Evolutionary conservation across 805 yeast species (phyloP).

Genomic region (Komagataella mondaviorum): DNA sequence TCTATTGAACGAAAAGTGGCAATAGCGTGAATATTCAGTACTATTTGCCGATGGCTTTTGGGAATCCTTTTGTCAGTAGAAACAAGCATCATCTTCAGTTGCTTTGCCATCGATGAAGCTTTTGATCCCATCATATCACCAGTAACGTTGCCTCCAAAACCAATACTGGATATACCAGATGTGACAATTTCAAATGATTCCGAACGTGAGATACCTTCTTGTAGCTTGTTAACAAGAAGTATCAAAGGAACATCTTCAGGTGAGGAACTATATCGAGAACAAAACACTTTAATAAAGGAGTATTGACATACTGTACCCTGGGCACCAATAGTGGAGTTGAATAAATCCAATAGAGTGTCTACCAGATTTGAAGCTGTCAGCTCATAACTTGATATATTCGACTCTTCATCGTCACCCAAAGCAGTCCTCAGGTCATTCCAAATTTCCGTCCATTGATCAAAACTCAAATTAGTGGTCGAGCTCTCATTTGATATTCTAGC

Average conservation of each 20-base stretch:
- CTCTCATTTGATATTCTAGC: neutral
- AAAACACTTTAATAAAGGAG: slow-evolving; percentile 31
- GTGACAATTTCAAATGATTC: slow-evolving; percentile 59
- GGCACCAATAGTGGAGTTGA: slow-evolving; percentile 15
- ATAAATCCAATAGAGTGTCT: slow-evolving; percentile 16
- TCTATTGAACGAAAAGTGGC: slow-evolving; percentile 44
- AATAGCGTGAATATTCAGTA: slow-evolving; percentile 42
- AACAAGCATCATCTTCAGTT: slow-evolving; percentile 43
- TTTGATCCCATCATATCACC: slow-evolving; percentile 19
- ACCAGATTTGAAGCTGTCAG: slow-evolving; percentile 57
- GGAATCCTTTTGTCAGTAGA: slow-evolving; percentile 21
- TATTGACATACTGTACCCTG: slow-evolving; percentile 21
- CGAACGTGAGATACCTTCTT: slow-evolving; percentile 58
- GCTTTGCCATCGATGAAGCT: slow-evolving; percentile 57
- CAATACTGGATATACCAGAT: slow-evolving; percentile 20
- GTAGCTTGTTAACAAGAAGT: slow-evolving; percentile 42
- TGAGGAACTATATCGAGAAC: slow-evolving; percentile 16
- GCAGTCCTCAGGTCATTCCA: neutral
- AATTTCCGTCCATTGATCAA: neutral
- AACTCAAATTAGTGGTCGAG: neutral
- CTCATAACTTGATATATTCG: slow-evolving; percentile 57
- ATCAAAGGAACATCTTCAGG: slow-evolving; percentile 22
- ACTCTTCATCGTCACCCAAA: neutral
- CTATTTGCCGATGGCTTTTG: slow-evolving; percentile 12
- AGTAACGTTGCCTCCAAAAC: slow-evolving; percentile 7